Conservation (phyloP, 306 rosid genomes). For the Casuarina equisetifolia region DNA sequence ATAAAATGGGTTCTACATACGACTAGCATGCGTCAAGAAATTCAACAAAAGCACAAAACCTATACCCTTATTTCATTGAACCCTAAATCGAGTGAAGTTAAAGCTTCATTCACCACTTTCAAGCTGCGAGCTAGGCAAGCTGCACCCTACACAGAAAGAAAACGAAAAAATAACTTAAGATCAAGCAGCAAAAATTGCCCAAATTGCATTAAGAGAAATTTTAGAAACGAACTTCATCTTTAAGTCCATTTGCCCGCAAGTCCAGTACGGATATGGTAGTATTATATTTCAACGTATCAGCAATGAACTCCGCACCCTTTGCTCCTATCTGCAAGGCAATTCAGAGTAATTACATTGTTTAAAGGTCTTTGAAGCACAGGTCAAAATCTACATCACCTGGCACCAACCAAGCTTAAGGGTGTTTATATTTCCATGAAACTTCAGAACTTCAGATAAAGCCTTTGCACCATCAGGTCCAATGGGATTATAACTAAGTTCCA, state of each 20-base stretch:
- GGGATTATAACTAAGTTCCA: slow-evolving; percentile 94
- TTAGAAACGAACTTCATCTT: slow-evolving; percentile 72
- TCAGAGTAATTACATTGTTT: slow-evolving; percentile 9
- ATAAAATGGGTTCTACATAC: slow-evolving; percentile 19
- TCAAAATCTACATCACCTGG: slow-evolving; percentile 55
- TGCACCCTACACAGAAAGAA: slow-evolving; percentile 73
- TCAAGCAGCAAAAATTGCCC: slow-evolving; percentile 9
- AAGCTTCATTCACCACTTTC: slow-evolving; percentile 96
- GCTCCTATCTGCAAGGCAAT: slow-evolving; percentile 73
- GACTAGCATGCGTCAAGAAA: slow-evolving; percentile 4
- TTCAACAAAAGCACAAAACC: neutral
- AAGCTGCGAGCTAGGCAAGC: slow-evolving; percentile 91
- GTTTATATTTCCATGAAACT: slow-evolving; percentile 80
- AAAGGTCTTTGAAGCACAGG: neutral
- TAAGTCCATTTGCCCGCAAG: slow-evolving; percentile 86
- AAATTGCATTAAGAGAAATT: slow-evolving; percentile 2
- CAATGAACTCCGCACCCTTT: slow-evolving; percentile 84
- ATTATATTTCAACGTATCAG: slow-evolving; percentile 89
- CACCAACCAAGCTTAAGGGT: slow-evolving; percentile 99
- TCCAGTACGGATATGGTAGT: slow-evolving; percentile 83
- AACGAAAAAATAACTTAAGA: slow-evolving; percentile 8
- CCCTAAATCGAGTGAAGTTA: slow-evolving; percentile 84
- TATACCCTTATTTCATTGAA: slow-evolving; percentile 96
- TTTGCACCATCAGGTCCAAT: slow-evolving; percentile 96
- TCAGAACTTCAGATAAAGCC: slow-evolving; percentile 83